A percentile compares a stretch with the other conserved stretches of the same genome.
These are phyloP conservation scores for Euphorbia peplus DNA, from an alignment of 345 rosid genomes.

Conservation along the genomic window DNA sequence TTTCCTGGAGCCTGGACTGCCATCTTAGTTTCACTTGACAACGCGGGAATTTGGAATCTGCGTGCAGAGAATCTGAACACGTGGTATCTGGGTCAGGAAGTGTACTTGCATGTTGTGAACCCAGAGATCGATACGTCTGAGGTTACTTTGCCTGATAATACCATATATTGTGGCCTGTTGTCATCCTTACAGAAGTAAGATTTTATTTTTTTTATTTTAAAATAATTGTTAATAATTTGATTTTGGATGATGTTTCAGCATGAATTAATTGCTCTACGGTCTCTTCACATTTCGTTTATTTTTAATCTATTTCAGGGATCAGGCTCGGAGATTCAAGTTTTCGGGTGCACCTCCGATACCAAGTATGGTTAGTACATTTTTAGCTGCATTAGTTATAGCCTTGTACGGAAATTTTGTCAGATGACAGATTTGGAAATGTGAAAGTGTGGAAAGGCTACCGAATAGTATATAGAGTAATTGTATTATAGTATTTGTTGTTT, in stretches of 20 bases:
- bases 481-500: conserved; percentile 7
- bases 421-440: conserved; percentile 16
- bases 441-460: background rate
- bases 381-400: conserved; percentile 27
- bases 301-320: conserved; percentile 53
- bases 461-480: conserved; percentile 7
- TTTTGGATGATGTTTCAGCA: background rate
- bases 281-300: background rate
- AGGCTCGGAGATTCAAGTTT: conserved; percentile 61
- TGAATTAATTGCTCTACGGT: background rate
- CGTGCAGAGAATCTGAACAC: conserved; percentile 73
- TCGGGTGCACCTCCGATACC: conserved; percentile 40
- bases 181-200: conserved; percentile 79
- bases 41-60: conserved; percentile 92
- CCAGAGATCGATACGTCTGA: conserved; percentile 65
- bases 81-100: conserved; percentile 92
- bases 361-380: conserved; percentile 26
- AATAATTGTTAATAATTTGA: background rate
- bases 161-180: conserved; percentile 79
- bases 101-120: conserved; percentile 61
- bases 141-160: conserved; percentile 51
- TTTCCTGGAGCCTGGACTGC: conserved; percentile 98
- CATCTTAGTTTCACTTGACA: conserved; percentile 75
- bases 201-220: too few species aligned
- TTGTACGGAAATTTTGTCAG: conserved; percentile 31